A percentile compares a stretch with the other conserved stretches of the same genome.
phyloP scores from a whole-genome alignment of 768 basidiomycete species.

The Panaeolus papilionaceus region DNA sequence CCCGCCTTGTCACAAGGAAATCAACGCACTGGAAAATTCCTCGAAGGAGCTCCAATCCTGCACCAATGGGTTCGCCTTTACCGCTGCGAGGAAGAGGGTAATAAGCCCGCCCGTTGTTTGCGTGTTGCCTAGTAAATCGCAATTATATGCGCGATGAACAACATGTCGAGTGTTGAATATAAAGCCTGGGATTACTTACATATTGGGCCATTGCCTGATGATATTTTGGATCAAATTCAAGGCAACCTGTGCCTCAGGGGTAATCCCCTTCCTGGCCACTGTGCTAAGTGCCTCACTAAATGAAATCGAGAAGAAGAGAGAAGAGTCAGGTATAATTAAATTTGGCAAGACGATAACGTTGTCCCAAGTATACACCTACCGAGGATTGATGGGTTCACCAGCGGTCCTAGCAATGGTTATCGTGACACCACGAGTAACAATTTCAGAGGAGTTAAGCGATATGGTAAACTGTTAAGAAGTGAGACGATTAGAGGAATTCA shows the following conservation, averaged over 20 bases:
- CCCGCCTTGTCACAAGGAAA: background rate
- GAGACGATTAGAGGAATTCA: background rate
- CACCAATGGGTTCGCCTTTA: background rate
- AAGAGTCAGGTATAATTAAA: background rate
- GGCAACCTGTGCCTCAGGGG: background rate
- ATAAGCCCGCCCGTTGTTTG: conserved; percentile 53
- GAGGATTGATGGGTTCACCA: background rate
- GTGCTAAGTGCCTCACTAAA: background rate
- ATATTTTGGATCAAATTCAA: conserved; percentile 54
- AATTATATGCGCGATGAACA: background rate
- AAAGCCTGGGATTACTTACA: conserved; percentile 36
- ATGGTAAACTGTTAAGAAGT: background rate
- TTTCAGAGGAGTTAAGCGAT: background rate
- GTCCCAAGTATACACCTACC: background rate
- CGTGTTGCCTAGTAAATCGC: conserved; percentile 39
- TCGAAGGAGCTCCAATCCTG: conserved; percentile 50
- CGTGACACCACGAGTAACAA: background rate
- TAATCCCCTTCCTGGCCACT: background rate
- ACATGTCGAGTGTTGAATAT: background rate
- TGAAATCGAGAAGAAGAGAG: background rate
- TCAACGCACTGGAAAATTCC: conserved; percentile 56
- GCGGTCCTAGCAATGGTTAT: background rate
- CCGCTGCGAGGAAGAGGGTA: conserved; percentile 33
- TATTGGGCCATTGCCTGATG: conserved; percentile 51
- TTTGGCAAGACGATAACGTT: background rate